A percentile compares a stretch with the other conserved stretches of the same genome.
These are phyloP conservation scores for Porogramme epimiltina DNA, from an alignment of 1,284 basidiomycete species.

Conservation along the genomic window DNA sequence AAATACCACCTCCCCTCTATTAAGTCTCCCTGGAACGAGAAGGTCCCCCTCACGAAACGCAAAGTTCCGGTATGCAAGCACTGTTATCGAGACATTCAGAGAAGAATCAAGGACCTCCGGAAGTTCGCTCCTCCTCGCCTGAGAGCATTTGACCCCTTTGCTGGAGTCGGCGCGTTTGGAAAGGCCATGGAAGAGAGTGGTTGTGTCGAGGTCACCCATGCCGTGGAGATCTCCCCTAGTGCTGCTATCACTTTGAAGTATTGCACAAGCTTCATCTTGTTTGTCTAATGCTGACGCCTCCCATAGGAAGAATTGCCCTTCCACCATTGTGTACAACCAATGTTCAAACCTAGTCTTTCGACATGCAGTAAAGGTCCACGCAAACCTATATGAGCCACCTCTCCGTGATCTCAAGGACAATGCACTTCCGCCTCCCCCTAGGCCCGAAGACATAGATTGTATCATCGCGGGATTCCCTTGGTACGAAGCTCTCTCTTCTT, in stretches of 20 bases:
- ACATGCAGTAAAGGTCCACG: constrained; percentile 51
- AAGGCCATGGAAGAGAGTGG: constrained; percentile 53
- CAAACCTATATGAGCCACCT: constrained; percentile 39
- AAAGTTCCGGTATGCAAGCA: constrained; percentile 46
- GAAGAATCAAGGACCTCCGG: constrained; percentile 27
- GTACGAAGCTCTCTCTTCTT: constrained; percentile 38
- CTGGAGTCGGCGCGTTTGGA: constrained; percentile 66
- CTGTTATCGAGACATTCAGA: constrained; percentile 43
- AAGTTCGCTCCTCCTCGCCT: constrained; percentile 36
- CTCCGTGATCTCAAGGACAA: constrained; percentile 34
- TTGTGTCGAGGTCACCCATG: constrained; percentile 59
- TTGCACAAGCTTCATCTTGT: constrained; percentile 3
- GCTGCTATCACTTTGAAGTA: constrained; percentile 66
- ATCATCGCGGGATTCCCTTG: constrained; percentile 76
- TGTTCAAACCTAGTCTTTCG: constrained; percentile 63
- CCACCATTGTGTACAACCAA: constrained; percentile 51
- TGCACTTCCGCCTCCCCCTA: constrained; percentile 43
- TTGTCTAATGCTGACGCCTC: not conserved
- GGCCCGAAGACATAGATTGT: constrained; percentile 56
- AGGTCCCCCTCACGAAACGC: constrained; percentile 29
- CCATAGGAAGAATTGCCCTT: constrained; percentile 47
- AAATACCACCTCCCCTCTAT: constrained; percentile 48
- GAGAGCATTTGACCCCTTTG: constrained; percentile 62
- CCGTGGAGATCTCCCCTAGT: constrained; percentile 69
- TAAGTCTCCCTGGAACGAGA: constrained; percentile 42